Base-by-base conservation (phyloP, 2,329 filamentous ascomycete species). In the Colletotrichum sidae region DNA sequence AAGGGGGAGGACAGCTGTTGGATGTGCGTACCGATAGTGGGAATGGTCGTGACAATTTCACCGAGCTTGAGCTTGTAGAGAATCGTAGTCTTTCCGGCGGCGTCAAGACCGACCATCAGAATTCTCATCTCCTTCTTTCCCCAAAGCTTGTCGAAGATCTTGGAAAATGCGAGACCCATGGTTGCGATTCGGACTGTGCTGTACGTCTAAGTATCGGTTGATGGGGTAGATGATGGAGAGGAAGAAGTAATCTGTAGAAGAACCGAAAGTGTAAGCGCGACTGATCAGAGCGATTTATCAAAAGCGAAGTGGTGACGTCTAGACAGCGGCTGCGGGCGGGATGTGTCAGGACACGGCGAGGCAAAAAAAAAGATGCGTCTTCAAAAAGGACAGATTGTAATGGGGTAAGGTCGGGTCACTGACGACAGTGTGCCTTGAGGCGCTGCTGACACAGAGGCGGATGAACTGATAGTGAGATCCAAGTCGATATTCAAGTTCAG, bases 71-170 rank as follows among this genome's bases (percentile, higher is more conserved):
- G 90, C 89, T 99, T 99, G 88, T 99, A 99, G 74, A 99, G 90
- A 79, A 99, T 99, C 75, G 96, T 99, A 78, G 96, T 99, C 90
- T 99, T 99, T 92, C 96, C 96, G 81, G 96, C 96, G 77, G 96
- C 96, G 83, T 99, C 96, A 77, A 99, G 90, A 89, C 96, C 96
- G 76, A 99, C 94, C 96, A 99, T 99, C 83, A 99, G 84, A 86
- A 99, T 97, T 88, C 96, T 91, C 96, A 99, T 99, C 90, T 99
- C 96, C 91, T 98, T 98, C 92, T 97, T 97, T 78, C 95, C 94
- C 91, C 93, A 97, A 82, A 98, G 89, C 86, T 91, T 90, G 80
- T 97, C 93, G 82, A 98, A 96, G 79, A 98, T 82, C 89, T 96
- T 97, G 77, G 94, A 98, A 85, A 98, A 93, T 79, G 92, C 90